Percentiles rank a stretch among this genome's conserved stretches.
Conservation (phyloP, 768 basidiomycete species). For the Lactarius sanguifluus region DNA sequence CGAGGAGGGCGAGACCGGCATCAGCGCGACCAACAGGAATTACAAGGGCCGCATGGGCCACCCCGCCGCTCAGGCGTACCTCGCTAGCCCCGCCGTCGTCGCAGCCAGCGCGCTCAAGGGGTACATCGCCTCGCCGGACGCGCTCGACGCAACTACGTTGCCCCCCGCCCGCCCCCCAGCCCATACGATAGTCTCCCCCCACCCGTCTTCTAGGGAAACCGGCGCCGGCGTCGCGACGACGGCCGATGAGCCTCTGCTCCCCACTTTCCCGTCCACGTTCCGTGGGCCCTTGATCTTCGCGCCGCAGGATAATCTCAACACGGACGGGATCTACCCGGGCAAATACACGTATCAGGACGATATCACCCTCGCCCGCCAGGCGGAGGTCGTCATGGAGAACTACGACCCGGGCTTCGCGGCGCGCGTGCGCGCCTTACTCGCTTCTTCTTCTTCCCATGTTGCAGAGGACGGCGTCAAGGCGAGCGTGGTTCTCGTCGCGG, state of each 20-base stretch:
- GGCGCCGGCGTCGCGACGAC: conserved; percentile 20
- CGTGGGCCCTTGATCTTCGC: conserved; percentile 85
- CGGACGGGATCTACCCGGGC: conserved; percentile 97
- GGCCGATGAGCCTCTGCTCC: conserved; percentile 61
- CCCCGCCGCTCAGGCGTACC: conserved; percentile 92
- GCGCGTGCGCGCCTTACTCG: conserved; percentile 56
- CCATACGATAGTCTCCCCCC: conserved; percentile 49
- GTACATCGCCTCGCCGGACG: conserved; percentile 81
- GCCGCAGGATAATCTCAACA: conserved; percentile 97
- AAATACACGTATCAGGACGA: conserved; percentile 99
- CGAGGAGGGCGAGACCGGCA: conserved; percentile 93
- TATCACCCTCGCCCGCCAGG: conserved; percentile 92
- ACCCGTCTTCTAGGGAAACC: conserved; percentile 28
- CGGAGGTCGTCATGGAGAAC: conserved; percentile 98
- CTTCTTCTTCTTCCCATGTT: conserved; percentile 20
- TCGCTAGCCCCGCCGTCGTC: conserved; percentile 95
- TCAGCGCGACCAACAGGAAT: conserved; percentile 97
- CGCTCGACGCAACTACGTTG: conserved; percentile 52
- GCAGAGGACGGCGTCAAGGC: conserved; percentile 37
- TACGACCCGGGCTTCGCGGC: conserved; percentile 88
- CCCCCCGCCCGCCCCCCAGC: conserved; percentile 54
- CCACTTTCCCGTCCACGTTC: conserved; percentile 83
- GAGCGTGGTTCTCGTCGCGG: conserved; percentile 83
- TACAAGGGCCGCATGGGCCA: conserved; percentile 99
- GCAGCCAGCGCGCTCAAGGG: conserved; percentile 94